These are phyloP conservation scores for Tolypocladium amazonense DNA, from an alignment of 2,329 filamentous ascomycete species.

Conservation along the genomic window DNA sequence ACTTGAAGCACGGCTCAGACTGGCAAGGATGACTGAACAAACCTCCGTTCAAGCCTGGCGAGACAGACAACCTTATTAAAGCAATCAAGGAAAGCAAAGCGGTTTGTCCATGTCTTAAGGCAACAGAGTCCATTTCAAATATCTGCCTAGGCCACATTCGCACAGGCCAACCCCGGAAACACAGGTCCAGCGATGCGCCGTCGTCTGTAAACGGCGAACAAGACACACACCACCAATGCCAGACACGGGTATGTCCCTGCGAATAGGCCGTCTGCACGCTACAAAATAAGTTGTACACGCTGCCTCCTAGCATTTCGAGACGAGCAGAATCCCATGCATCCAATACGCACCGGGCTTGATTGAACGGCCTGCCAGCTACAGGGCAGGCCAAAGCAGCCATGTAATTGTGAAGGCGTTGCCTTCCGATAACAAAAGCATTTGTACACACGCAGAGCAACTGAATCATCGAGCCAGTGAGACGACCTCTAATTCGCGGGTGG, in stretches of 20 bases:
- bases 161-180: neutral
- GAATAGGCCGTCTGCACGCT: conserved; percentile 5
- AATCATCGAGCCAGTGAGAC: neutral
- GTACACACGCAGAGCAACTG: neutral
- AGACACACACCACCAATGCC: conserved; percentile 3
- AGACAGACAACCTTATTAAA: neutral
- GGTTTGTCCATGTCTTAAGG: conserved; percentile 30
- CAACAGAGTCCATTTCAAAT: neutral
- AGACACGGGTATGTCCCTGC: conserved; percentile 4
- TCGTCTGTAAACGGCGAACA: conserved; percentile 1
- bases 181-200: neutral
- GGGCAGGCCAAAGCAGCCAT: neutral
- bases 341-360: conserved; percentile 2
- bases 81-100: neutral
- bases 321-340: conserved; percentile 4
- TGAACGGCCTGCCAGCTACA: neutral
- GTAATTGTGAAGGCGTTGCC: neutral
- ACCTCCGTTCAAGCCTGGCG: neutral
- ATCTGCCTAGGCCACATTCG: neutral
- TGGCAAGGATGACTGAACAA: neutral
- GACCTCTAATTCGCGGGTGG: neutral
- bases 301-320: conserved; percentile 4
- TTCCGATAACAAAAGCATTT: neutral
- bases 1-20: neutral
- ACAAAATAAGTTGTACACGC: conserved; percentile 12